phyloP scores from a whole-genome alignment of 1,139 yeast species.

The Torulaspora pretoriensis region DNA sequence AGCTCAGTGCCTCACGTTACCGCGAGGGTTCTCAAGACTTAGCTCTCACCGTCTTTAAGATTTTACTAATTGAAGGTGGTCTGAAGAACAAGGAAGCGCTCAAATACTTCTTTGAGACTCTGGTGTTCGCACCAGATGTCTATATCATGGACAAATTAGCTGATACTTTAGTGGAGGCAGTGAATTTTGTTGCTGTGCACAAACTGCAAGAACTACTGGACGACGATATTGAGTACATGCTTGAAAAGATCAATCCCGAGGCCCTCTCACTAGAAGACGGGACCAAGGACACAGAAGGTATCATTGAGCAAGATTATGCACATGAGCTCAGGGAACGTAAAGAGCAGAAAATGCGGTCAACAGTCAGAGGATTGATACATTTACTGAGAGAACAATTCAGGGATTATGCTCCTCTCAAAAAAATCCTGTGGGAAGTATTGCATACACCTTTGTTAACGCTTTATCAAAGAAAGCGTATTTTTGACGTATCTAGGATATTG shows the following conservation, averaged over 20 bases:
- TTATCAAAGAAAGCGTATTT: slow-evolving; percentile 57
- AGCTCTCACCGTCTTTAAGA: slow-evolving; percentile 65
- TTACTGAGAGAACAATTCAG: slow-evolving; percentile 62
- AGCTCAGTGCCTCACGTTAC: slow-evolving; percentile 13
- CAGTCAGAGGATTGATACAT: slow-evolving; percentile 49
- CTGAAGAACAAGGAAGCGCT: slow-evolving; percentile 58
- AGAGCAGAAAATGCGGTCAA: slow-evolving; percentile 43
- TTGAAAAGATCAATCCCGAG: slow-evolving; percentile 27
- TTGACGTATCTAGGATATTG: slow-evolving; percentile 62
- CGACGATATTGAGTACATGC: slow-evolving; percentile 31
- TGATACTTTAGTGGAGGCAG: slow-evolving; percentile 45
- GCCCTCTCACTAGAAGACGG: slow-evolving; percentile 14
- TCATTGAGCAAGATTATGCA: slow-evolving; percentile 48
- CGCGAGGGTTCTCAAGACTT: slow-evolving; percentile 50
- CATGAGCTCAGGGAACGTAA: slow-evolving; percentile 47
- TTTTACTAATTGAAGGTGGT: slow-evolving; percentile 71
- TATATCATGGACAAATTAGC: slow-evolving; percentile 51
- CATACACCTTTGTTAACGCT: slow-evolving; percentile 58
- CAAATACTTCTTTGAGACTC: slow-evolving; percentile 55
- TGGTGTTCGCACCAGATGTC: slow-evolving; percentile 54
- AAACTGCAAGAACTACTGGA: slow-evolving; percentile 60
- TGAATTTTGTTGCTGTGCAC: slow-evolving; percentile 66
- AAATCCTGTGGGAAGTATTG: slow-evolving; percentile 65
- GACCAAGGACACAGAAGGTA: slow-evolving; percentile 44
- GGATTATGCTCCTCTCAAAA: slow-evolving; percentile 57